Evolutionary conservation across 2,329 filamentous ascomycete species (phyloP), one percentile per base, ranked within the genome.

Genomic region (Leptographium procerum): DNA sequence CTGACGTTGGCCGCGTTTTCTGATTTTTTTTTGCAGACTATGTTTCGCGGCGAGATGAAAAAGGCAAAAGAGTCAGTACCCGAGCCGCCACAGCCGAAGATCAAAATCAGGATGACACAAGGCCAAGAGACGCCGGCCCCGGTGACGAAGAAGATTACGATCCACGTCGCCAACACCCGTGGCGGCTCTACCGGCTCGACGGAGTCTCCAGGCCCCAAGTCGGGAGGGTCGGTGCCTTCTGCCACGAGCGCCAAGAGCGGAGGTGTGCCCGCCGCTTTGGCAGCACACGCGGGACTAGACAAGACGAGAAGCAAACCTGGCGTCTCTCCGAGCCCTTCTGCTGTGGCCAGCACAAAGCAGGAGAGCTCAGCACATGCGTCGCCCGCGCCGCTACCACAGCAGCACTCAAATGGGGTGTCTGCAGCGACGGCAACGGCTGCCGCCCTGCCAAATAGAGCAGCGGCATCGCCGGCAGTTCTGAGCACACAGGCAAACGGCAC

Each of bases 101-200:
- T 95, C 66, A 95, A 91, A 71, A 77, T 96, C 58, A 91, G 88
- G 69, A 80, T 90, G 67, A 77, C 80, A 6, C 72, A 75, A 50
- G 70, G 70, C 28, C 67, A 70, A 33, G 76, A 81, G 33, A 72
- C 74, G 11, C 70, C 79, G 1, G 34, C 60, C 1, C 65, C 65
- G 50, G 70, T 73, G 60, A 70, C 76, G 10, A 85, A 84, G 69
- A 87, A 83, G 69, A 84, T 92, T 58, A 91, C 85, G 24, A 81
- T 90, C 54, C 86, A 85, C 62, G 80, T 90, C 57, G 84, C 83
- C 64, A 80, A 78, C 45, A 64, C 67, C 10, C 81, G 80, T 65
- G 77, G 76, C 56, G 82, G 73, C 64, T 76, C 75, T 59, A 76
- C 74, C 56, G 82, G 73, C 64, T 76, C 75, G 59, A 76, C 74